These are phyloP conservation scores for Xylaria scruposa DNA, from an alignment of 495 filamentous ascomycete species.

Conservation along the genomic window DNA sequence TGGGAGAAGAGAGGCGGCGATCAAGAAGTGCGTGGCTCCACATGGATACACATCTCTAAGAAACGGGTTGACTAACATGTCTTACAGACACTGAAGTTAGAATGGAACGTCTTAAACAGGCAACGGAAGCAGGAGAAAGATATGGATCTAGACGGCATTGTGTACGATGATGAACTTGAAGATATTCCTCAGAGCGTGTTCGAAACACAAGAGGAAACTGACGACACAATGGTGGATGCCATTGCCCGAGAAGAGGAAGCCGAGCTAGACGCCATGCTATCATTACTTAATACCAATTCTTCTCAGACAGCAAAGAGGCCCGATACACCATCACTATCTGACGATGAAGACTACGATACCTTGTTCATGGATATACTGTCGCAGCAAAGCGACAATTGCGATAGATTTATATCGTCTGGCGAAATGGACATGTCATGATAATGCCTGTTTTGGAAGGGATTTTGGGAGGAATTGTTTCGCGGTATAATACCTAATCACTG, in stretches of 20 bases:
- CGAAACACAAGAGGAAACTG: constrained; percentile 45
- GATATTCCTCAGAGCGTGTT: constrained; percentile 47
- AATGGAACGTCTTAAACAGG: constrained; percentile 51
- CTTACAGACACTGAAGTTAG: constrained; percentile 54
- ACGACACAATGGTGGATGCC: constrained; percentile 52
- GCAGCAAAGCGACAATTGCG: constrained; percentile 31
- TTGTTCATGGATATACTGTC: constrained; percentile 53
- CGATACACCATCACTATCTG: constrained; percentile 44
- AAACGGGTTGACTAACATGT: constrained; percentile 27
- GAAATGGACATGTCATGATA: constrained; percentile 44
- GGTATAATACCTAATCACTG: not conserved
- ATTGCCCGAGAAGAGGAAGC: constrained; percentile 61
- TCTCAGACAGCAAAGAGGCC: constrained; percentile 31
- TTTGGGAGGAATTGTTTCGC: not conserved
- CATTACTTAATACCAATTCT: constrained; percentile 38
- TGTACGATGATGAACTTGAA: constrained; percentile 52
- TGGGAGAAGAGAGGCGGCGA: constrained; percentile 73
- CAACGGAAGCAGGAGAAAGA: constrained; percentile 54
- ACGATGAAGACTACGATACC: constrained; percentile 64
- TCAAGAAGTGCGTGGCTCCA: constrained; percentile 68
- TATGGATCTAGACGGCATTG: constrained; percentile 56
- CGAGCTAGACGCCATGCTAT: constrained; percentile 65
- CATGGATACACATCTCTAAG: not conserved
- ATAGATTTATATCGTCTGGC: constrained; percentile 30
- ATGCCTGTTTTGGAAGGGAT: not conserved